A percentile compares a stretch with the other conserved stretches of the same genome.
phyloP scores from a whole-genome alignment of 2,329 filamentous ascomycete species.

The Zymoseptoria crescenta region DNA sequence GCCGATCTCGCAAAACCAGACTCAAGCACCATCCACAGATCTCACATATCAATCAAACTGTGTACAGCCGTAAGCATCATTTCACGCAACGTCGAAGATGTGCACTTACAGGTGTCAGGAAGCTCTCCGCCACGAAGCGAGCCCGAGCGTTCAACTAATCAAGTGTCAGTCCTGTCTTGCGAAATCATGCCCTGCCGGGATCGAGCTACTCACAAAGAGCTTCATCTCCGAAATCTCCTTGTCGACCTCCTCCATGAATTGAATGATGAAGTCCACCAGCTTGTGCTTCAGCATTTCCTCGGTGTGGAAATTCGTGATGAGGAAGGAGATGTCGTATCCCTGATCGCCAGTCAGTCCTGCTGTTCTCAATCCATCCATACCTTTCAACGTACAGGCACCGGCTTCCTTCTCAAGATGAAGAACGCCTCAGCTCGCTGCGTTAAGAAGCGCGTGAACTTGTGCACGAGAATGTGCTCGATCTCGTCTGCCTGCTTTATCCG shows the following conservation, averaged over 20 bases:
- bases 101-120: conserved; percentile 74
- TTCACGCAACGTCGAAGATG: not conserved
- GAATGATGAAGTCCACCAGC: conserved; percentile 96
- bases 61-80: not conserved
- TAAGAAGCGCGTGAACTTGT: conserved; percentile 96
- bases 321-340: conserved; percentile 97
- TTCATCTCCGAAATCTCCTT: conserved; percentile 99
- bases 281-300: conserved; percentile 99
- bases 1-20: not conserved
- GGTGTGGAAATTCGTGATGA: conserved; percentile 98
- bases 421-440: conserved; percentile 94
- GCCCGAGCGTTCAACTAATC: conserved; percentile 84
- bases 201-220: conserved; percentile 68
- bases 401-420: conserved; percentile 91
- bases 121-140: conserved; percentile 96
- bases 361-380: not conserved
- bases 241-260: conserved; percentile 99
- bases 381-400: conserved; percentile 64
- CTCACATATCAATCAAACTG: not conserved
- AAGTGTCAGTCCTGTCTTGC: conserved; percentile 23
- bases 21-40: not conserved
- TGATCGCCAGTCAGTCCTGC: conserved; percentile 31
- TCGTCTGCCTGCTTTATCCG: conserved; percentile 99
- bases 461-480: conserved; percentile 94
- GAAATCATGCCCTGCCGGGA: not conserved